These are phyloP conservation scores for Sugiyamaella paludigena DNA, from an alignment of 1,139 yeast species.

Conservation along the genomic window DNA sequence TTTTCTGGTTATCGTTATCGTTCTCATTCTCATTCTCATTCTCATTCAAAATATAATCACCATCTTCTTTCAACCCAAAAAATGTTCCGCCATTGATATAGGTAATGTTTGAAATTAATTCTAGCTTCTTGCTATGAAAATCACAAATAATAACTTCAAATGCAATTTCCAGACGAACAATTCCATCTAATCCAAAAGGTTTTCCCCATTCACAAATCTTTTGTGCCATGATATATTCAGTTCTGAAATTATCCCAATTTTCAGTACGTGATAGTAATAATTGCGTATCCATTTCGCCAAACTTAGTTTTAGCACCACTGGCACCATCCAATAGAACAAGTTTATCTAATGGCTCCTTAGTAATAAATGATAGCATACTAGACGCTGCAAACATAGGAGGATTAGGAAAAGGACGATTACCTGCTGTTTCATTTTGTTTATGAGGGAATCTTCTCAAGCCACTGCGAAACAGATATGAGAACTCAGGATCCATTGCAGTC, in stretches of 20 bases:
- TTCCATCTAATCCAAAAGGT: conserved; percentile 50
- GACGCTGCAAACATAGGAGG: background rate
- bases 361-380: conserved; percentile 45
- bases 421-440: background rate
- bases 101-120: conserved; percentile 45
- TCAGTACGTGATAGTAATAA: conserved; percentile 39
- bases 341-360: conserved; percentile 45
- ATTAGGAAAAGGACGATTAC: background rate
- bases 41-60: conserved; percentile 21
- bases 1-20: background rate
- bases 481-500: conserved; percentile 59
- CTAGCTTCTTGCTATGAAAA: conserved; percentile 43
- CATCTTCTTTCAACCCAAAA: conserved; percentile 38
- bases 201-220: conserved; percentile 53
- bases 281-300: conserved; percentile 62
- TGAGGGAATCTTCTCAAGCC: conserved; percentile 11
- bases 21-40: too few relatives aligned
- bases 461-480: conserved; percentile 48
- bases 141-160: conserved; percentile 57
- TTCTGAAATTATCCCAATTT: conserved; percentile 16
- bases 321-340: conserved; percentile 54
- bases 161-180: conserved; percentile 53
- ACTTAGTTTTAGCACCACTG: conserved; percentile 50
- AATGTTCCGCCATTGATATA: conserved; percentile 32
- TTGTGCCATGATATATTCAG: conserved; percentile 22